Evolutionary conservation across 2,329 filamentous ascomycete genomes (phyloP).

Genomic region (Neopestalotiopsis sp.): DNA sequence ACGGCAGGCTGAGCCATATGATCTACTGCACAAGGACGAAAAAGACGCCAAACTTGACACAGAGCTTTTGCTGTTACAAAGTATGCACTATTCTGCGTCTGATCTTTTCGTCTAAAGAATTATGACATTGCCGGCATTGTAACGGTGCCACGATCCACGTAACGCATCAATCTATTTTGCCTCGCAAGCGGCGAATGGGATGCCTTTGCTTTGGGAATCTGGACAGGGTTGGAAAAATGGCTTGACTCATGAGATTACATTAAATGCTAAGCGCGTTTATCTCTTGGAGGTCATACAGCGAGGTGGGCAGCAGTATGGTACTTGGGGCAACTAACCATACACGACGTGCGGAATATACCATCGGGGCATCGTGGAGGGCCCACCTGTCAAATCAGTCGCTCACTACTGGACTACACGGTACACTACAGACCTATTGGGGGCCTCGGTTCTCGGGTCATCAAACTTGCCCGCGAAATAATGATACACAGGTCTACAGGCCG

Average conservation of each 20-base stretch:
- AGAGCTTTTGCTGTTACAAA: not conserved
- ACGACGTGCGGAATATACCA: not conserved
- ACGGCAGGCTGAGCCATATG: not conserved
- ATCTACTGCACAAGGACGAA: not conserved
- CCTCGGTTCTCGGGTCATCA: slow-evolving; percentile 12
- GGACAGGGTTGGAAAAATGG: not conserved
- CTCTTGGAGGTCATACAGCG: not conserved
- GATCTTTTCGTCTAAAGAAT: slow-evolving; percentile 2
- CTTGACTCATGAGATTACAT: not conserved
- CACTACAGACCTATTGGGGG: not conserved
- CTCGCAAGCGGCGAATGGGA: not conserved
- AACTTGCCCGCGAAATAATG: not conserved
- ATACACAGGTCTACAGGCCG: not conserved
- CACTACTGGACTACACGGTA: too few species aligned
- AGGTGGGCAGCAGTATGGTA: slow-evolving; percentile 8
- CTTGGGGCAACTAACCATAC: not conserved
- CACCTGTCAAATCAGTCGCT: slow-evolving; percentile 12
- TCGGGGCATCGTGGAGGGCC: not conserved
- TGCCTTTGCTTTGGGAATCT: not conserved
- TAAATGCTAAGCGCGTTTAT: slow-evolving; percentile 14
- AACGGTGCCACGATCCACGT: not conserved
- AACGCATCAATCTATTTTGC: not conserved
- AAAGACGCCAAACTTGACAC: not conserved
- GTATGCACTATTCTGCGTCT: not conserved
- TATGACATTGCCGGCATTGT: not conserved